Base-by-base conservation (phyloP, 2,329 filamentous ascomycete species). In the Piedraia hortae region DNA sequence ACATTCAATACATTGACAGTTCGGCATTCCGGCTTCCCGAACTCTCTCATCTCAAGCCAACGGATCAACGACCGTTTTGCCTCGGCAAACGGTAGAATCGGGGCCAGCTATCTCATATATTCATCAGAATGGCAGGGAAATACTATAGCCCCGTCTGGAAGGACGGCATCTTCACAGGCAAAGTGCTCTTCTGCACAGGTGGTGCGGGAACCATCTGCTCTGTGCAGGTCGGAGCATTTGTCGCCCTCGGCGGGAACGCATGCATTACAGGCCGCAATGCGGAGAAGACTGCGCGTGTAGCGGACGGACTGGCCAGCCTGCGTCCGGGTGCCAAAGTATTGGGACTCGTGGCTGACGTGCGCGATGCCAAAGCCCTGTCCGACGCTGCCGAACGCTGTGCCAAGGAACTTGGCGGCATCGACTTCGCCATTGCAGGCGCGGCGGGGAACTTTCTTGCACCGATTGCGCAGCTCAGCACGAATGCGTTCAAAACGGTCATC, bases 391-490 rank as follows among this genome's bases (percentile, higher is more conserved):
- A 80, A 26, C 58, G 59, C 30, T 90, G 78, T 38, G 72, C 64
- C 1, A 59, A 64, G 33, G 77, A 91, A 46, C 55, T 97, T 4
- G 85, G 85, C 4, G 57, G 59, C 7, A 80, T 97, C 32, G 85
- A 97, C 45, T 91, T 69, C 44, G 73, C 88, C 26, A 89, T 91
- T 42, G 82, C 82, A 10, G 85, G 85, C 22, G 85, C 85, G 8
- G 85, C 85, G 10, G 85, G 85, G 27, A 97, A 97, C 47, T 97
- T 93, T 46, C 57, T 97, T 11, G 71, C 77, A 1, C 72, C 82
- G 4, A 69, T 93, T 28, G 60, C 69, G 18, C 69, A 69, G 29
- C 60, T 93, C 21, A 77, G 65, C 18, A 50, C 72, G 26, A 93
- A 93, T 41, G 85, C 75, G 3, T 89, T 97, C 63, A 88, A 80